Conservation (phyloP, 2,329 filamentous ascomycete genomes). For the Colletotrichum zoysiae region DNA sequence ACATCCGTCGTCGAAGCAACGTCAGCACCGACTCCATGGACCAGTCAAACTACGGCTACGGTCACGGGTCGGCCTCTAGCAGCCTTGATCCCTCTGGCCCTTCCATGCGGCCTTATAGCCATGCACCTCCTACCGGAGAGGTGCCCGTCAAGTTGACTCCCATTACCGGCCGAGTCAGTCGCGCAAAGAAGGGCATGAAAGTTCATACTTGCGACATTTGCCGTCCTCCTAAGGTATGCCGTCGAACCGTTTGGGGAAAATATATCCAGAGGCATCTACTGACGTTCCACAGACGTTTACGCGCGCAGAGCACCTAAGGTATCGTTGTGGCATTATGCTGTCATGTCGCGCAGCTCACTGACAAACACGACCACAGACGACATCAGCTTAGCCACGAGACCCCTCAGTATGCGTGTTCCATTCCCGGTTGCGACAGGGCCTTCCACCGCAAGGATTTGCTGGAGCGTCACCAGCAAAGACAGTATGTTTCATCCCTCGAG, state of each 20-base stretch:
- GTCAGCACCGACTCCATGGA: conserved; percentile 66
- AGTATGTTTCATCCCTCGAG: conserved; percentile 54
- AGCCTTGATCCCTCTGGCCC: conserved; percentile 45
- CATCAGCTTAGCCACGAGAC: conserved; percentile 72
- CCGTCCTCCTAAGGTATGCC: conserved; percentile 63
- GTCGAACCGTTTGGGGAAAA: conserved; percentile 11
- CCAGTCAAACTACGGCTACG: conserved; percentile 46
- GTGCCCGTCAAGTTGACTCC: conserved; percentile 65
- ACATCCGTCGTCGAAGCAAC: conserved; percentile 57
- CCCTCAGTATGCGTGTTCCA: conserved; percentile 64
- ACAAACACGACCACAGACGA: conserved; percentile 56
- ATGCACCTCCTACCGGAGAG: conserved; percentile 50
- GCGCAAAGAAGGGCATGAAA: conserved; percentile 70
- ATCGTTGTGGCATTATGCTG: conserved; percentile 36
- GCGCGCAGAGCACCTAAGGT: conserved; percentile 73
- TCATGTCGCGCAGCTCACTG: conserved; percentile 4
- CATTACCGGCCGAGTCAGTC: conserved; percentile 68
- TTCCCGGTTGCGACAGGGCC: conserved; percentile 66
- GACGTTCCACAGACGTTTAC: conserved; percentile 66
- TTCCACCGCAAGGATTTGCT: conserved; percentile 72
- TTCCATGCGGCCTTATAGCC: conserved; percentile 58
- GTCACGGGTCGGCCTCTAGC: conserved; percentile 46
- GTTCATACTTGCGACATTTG: conserved; percentile 68
- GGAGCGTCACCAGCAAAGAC: conserved; percentile 66
- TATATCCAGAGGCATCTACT: not conserved